A percentile compares a stretch with the other conserved stretches of the same genome.
These are phyloP conservation scores for Aciculoconidium aculeatum DNA, from an alignment of 805 yeast genomes.

Conservation along the genomic window DNA sequence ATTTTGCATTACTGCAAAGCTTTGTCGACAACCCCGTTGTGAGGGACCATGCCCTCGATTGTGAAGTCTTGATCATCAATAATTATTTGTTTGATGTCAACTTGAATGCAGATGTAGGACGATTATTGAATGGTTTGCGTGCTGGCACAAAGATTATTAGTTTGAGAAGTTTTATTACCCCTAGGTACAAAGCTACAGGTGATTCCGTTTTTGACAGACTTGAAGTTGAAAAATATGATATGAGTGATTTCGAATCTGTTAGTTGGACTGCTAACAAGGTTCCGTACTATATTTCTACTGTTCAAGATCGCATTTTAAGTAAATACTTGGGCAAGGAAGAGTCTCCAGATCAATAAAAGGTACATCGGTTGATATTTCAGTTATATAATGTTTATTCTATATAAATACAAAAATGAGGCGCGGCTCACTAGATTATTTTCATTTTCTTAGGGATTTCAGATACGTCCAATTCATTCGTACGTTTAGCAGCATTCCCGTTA, in stretches of 20 bases:
- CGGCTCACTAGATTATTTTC: background rate
- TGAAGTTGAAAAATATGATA: conserved; percentile 51
- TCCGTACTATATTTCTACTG: conserved; percentile 71
- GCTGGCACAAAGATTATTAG: conserved; percentile 77
- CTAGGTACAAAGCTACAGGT: conserved; percentile 59
- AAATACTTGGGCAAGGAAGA: conserved; percentile 21
- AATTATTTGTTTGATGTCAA: conserved; percentile 80
- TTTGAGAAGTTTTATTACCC: conserved; percentile 72
- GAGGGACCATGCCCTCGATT: conserved; percentile 44
- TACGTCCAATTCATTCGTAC: background rate
- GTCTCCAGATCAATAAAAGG: background rate
- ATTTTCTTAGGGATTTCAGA: conserved; percentile 3
- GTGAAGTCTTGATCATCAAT: conserved; percentile 73
- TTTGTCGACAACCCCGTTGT: conserved; percentile 65
- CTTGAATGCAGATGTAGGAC: conserved; percentile 62
- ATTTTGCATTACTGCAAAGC: conserved; percentile 60
- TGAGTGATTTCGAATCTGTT: conserved; percentile 66
- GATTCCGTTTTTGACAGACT: conserved; percentile 60
- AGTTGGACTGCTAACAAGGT: conserved; percentile 90
- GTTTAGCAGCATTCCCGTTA: conserved; percentile 1
- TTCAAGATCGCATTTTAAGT: conserved; percentile 35
- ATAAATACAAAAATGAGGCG: too few relatives aligned
- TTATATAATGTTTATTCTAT: too few relatives aligned
- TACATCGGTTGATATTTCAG: too few relatives aligned
- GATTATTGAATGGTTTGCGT: conserved; percentile 55